Evolutionary conservation across 2,329 filamentous ascomycete genomes (phyloP), one percentile per base, ranked within the genome.

Genomic region (Fusarium compactum): DNA sequence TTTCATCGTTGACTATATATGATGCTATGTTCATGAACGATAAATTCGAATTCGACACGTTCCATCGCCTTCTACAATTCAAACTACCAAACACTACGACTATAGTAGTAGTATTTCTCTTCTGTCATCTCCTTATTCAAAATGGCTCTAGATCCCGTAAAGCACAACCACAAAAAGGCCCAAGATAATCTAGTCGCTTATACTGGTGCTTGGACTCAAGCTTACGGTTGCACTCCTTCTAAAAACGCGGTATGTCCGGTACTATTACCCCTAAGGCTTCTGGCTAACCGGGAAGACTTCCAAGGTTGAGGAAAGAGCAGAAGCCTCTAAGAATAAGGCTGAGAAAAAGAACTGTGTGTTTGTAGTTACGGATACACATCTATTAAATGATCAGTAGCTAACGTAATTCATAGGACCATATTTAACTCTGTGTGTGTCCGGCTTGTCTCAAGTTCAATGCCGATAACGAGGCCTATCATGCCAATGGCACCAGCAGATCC

Each of bases 141-240:
- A 16, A 61, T 61, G 58, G 43, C 52, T 16, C 4, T 58, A 11
- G 53, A 61, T 27, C 58, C 58, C 18, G n/a, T 43, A 15, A 58
- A 58, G 27, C 5, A 32, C 18, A 34, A 16, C 18, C 11, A 61
- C 15, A 58, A 61, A 27, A 47, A 43, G 2, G 6, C 25, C 6
- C 58, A 58, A 7, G 53, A 58, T 34, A 22, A 15, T 27, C 15
- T 48, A 5, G 43, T 61, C 5, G 14, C 32, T 1, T 20, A 61
- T 16, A 20, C 53, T 8, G 58, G 58, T n/a, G 43, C 53, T 10
- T 61, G 58, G 58, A 43, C 52, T 12, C 52, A 58, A 10, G 32
- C 9, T 34, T 2, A 41, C 1, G 8, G 18, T 3, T 41, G 20
- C 8, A 34, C 43, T 48, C 52, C 43, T n/a, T n/a, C 32, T 1